phyloP scores from a whole-genome alignment of 108 stramenopile genomes.

The Nitzschia sp. region DNA sequence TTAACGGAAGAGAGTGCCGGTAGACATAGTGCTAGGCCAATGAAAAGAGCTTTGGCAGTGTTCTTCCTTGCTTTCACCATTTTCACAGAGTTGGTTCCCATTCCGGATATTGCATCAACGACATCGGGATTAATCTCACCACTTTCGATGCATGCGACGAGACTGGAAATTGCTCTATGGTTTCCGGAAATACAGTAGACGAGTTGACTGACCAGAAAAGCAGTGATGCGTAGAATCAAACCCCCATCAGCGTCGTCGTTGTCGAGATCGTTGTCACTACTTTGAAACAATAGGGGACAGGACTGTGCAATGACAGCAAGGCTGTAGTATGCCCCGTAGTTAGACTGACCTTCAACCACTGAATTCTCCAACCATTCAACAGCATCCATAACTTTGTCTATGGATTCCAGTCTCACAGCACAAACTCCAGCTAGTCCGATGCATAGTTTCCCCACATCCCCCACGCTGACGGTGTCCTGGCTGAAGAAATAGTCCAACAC shows the following conservation, averaged over 20 bases:
- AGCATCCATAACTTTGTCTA: conserved; percentile 36
- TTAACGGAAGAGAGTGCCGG: conserved; percentile 40
- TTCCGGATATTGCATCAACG: conserved; percentile 23
- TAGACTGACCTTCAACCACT: conserved; percentile 34
- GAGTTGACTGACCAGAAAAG: conserved; percentile 40
- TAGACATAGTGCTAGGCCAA: conserved; percentile 47
- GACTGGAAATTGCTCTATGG: conserved; percentile 19
- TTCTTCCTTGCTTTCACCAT: conserved; percentile 22
- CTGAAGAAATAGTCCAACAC: conserved; percentile 32
- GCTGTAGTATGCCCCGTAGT: conserved; percentile 58
- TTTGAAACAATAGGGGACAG: conserved; percentile 22
- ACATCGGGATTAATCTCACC: conserved; percentile 36
- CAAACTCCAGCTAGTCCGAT: conserved; percentile 40
- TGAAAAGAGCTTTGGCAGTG: conserved; percentile 44
- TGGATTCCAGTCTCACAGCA: conserved; percentile 9
- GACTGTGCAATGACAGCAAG: conserved; percentile 55
- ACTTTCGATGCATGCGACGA: conserved; percentile 40
- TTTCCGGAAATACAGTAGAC: conserved; percentile 34
- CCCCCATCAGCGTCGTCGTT: conserved; percentile 4
- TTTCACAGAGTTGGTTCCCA: conserved; percentile 19
- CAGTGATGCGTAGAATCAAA: conserved; percentile 28
- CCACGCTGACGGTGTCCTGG: conserved; percentile 23
- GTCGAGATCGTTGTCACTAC: conserved; percentile 1
- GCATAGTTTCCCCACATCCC: conserved; percentile 35
- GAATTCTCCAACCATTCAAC: conserved; percentile 49